Evolutionary conservation across 345 rosid species (phyloP).

Genomic region (Camelina hispida): DNA sequence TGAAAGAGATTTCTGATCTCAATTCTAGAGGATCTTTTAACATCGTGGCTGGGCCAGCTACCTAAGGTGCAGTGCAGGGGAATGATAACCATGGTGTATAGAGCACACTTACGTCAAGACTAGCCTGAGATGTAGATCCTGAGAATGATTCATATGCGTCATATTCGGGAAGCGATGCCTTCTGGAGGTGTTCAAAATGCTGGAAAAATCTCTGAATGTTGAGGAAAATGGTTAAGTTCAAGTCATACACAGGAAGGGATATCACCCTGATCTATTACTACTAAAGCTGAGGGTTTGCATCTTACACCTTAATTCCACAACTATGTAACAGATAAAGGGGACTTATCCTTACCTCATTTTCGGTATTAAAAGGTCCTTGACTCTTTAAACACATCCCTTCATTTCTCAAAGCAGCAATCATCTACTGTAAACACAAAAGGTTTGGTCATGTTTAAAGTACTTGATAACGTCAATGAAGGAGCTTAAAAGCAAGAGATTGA

Average conservation of each 20-base stretch:
- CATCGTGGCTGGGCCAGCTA: no score
- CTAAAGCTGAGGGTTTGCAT: conserved; percentile 3
- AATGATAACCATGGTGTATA: neutral
- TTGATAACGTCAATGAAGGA: conserved; percentile 4
- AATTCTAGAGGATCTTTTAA: no score
- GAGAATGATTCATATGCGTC: conserved; percentile 69
- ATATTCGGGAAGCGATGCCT: conserved; percentile 86
- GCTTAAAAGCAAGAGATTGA: conserved; percentile 8
- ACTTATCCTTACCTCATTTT: conserved; percentile 62
- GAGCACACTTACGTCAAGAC: conserved; percentile 76
- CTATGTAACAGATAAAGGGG: conserved; percentile 4
- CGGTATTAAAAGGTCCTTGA: conserved; percentile 79
- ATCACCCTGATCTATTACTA: neutral
- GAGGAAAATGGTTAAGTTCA: conserved; percentile 11
- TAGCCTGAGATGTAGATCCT: conserved; percentile 70
- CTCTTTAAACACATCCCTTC: conserved; percentile 61
- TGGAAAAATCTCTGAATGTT: conserved; percentile 75
- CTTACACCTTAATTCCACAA: neutral
- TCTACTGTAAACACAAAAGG: conserved; percentile 44
- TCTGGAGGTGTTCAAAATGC: conserved; percentile 95
- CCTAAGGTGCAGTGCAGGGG: no score
- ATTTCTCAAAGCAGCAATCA: conserved; percentile 90
- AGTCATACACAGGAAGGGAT: neutral
- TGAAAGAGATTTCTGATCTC: no score
- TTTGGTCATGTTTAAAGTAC: conserved; percentile 1